A percentile compares a stretch with the other conserved stretches of the same genome.
Conservation (phyloP, 306 rosid genomes). For the Dryas octopetala region DNA sequence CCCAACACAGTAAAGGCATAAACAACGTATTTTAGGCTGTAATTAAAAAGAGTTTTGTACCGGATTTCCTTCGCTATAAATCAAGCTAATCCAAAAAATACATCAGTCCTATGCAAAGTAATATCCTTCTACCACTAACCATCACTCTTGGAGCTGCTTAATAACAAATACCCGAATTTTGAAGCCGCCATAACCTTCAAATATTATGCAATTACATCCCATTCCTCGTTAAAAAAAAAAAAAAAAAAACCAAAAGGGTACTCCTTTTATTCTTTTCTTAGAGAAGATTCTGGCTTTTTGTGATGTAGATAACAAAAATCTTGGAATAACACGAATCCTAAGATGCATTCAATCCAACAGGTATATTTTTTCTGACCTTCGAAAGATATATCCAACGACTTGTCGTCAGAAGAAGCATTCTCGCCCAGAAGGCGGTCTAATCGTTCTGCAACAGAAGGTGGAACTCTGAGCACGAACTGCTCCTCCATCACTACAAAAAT, state of each 20-base stretch:
- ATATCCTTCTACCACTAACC: neutral
- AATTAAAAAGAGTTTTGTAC: too few relatives aligned
- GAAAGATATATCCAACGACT: constrained; percentile 48
- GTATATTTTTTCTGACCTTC: constrained; percentile 28
- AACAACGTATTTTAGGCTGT: too few relatives aligned
- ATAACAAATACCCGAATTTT: neutral
- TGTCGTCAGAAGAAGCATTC: constrained; percentile 45
- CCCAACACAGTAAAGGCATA: neutral
- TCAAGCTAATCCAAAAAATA: neutral
- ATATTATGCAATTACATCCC: neutral
- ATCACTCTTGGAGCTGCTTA: neutral
- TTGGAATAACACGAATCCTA: neutral
- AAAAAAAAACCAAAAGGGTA: neutral
- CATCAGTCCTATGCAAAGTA: neutral
- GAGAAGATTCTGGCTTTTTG: neutral
- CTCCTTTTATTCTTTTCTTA: neutral
- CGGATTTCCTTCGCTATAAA: too few relatives aligned
- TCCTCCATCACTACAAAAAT: constrained; percentile 48
- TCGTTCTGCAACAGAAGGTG: constrained; percentile 55
- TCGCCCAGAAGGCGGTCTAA: constrained; percentile 49
- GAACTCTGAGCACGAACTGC: constrained; percentile 58
- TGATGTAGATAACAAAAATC: neutral
- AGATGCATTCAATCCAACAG: neutral
- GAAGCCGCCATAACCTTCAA: neutral
- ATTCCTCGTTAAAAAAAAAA: neutral